Conservation (phyloP, 495 filamentous ascomycete genomes). For the Penicillium desertorum region DNA sequence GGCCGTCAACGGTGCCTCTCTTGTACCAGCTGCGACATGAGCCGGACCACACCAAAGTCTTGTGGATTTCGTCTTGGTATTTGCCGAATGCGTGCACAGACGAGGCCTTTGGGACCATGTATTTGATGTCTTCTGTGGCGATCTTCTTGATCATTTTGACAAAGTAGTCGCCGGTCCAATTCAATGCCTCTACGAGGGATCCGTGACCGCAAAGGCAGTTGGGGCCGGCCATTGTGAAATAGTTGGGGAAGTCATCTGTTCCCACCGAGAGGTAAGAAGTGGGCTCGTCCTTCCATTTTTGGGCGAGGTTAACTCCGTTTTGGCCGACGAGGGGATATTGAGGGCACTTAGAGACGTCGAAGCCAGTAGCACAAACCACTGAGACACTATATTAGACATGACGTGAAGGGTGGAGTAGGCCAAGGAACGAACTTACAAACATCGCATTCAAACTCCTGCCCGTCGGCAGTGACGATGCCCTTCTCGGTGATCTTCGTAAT, state of each 20-base stretch:
- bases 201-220: slow-evolving; percentile 40
- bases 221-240: slow-evolving; percentile 39
- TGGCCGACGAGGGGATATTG: slow-evolving; percentile 39
- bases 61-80: slow-evolving; percentile 44
- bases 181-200: slow-evolving; percentile 47
- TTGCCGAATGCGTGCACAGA: slow-evolving; percentile 44
- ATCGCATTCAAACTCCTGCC: slow-evolving; percentile 48
- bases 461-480: slow-evolving; percentile 44
- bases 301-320: slow-evolving; percentile 33
- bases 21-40: slow-evolving; percentile 53
- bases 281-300: slow-evolving; percentile 34
- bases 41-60: slow-evolving; percentile 47
- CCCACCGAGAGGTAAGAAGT: slow-evolving; percentile 31
- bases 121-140: slow-evolving; percentile 48
- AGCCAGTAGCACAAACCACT: slow-evolving; percentile 1
- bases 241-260: slow-evolving; percentile 33
- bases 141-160: slow-evolving; percentile 52
- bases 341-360: slow-evolving; percentile 36
- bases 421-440: slow-evolving; percentile 23
- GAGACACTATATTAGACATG: neutral
- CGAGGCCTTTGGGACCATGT: slow-evolving; percentile 34
- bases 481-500: slow-evolving; percentile 37
- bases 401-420: neutral
- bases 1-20: slow-evolving; percentile 37
- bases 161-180: slow-evolving; percentile 51